Conservation (phyloP, 257 asterid genomes). For the Scutellaria barbata region DNA sequence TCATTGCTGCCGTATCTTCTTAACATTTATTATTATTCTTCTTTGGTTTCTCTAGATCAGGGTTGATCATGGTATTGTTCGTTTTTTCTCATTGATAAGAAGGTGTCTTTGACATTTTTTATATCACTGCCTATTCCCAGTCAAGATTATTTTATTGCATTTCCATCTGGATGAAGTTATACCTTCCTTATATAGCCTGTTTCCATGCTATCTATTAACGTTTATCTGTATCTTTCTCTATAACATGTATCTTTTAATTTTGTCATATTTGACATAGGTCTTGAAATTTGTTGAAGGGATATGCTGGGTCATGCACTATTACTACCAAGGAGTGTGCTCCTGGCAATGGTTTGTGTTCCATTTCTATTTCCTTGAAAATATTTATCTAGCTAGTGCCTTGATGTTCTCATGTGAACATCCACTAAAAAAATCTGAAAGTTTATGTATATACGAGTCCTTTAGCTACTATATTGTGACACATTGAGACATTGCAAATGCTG, state of each 20-base stretch:
- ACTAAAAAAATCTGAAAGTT: slow-evolving; percentile 8
- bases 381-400: background rate
- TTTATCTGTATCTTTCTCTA: slow-evolving; percentile 20
- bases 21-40: background rate
- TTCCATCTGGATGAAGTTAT: slow-evolving; percentile 12
- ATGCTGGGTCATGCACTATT: slow-evolving; percentile 79
- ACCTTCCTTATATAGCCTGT: background rate
- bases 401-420: slow-evolving; percentile 12
- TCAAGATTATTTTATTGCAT: slow-evolving; percentile 7
- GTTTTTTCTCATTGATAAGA: background rate
- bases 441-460: slow-evolving; percentile 1
- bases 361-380: slow-evolving; percentile 5
- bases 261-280: slow-evolving; percentile 48
- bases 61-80: slow-evolving; percentile 19
- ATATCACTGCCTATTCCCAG: background rate
- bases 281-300: slow-evolving; percentile 69
- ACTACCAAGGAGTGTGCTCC: slow-evolving; percentile 79
- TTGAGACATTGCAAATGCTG: background rate
- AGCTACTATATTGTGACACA: background rate
- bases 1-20: slow-evolving; percentile 2
- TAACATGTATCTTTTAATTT: slow-evolving; percentile 12
- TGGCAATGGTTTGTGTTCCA: slow-evolving; percentile 69
- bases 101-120: background rate
- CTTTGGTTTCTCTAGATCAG: background rate
- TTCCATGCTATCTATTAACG: background rate